phyloP scores from a whole-genome alignment of 108 stramenopile genomes.

The Epithemia pelagica region DNA sequence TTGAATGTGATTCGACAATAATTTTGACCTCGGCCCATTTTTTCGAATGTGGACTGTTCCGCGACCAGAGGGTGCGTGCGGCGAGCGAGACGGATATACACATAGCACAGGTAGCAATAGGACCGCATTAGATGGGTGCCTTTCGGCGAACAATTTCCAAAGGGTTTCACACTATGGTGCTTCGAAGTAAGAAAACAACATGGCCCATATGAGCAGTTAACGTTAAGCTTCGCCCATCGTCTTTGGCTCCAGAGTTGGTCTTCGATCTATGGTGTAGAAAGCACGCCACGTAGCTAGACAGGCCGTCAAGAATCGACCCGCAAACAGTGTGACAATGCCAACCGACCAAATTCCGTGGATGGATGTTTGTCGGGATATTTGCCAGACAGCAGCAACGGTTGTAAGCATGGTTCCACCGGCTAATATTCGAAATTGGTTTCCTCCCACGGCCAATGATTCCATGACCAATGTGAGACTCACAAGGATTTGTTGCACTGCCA shows the following conservation, averaged over 20 bases:
- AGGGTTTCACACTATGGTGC: too few species aligned
- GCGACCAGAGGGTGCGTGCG: too few species aligned
- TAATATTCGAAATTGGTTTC: slow-evolving; percentile 34
- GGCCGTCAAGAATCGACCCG: slow-evolving; percentile 47
- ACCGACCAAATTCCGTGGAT: slow-evolving; percentile 45
- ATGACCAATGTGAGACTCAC: slow-evolving; percentile 38
- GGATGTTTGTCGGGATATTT: slow-evolving; percentile 28
- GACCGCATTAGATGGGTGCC: too few species aligned
- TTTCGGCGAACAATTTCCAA: too few species aligned
- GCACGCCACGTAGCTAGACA: slow-evolving; percentile 16
- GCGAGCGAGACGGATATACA: too few species aligned
- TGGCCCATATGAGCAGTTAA: too few species aligned
- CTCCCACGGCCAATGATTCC: slow-evolving; percentile 42
- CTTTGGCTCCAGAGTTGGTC: neutral
- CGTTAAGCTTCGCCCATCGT: too few species aligned
- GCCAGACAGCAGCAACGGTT: slow-evolving; percentile 29
- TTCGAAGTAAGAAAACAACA: too few species aligned
- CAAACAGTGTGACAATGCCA: slow-evolving; percentile 55
- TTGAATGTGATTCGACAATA: too few species aligned
- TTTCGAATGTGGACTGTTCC: too few species aligned
- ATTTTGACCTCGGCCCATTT: too few species aligned
- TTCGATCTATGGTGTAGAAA: neutral
- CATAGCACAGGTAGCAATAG: too few species aligned
- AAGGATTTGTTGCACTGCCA: slow-evolving; percentile 51
- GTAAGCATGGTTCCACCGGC: slow-evolving; percentile 40